Conservation (phyloP, 73 alveolate genomes). For the Diophrys sp. region DNA sequence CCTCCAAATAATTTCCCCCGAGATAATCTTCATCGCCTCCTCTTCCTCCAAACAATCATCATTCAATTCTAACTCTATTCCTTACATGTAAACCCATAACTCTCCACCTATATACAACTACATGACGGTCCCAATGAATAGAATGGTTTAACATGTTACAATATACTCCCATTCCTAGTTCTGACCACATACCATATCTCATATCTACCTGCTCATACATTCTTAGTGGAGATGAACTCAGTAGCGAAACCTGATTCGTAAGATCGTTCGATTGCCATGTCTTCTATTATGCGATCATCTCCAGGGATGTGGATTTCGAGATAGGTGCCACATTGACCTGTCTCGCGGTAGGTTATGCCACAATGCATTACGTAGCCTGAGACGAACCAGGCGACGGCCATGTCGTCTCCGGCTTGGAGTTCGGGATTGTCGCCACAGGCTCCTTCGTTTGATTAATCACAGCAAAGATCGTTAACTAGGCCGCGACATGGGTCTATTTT, state of each 20-base stretch:
- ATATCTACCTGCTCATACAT: conserved; percentile 63
- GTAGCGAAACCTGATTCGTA: conserved; percentile 59
- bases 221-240: conserved; percentile 61
- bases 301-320: conserved; percentile 68
- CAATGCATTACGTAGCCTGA: conserved; percentile 57
- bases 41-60: too few relatives aligned
- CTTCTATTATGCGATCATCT: conserved; percentile 27
- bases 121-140: conserved; percentile 25
- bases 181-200: conserved; percentile 65
- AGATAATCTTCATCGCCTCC: too few relatives aligned
- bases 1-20: too few relatives aligned
- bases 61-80: too few relatives aligned
- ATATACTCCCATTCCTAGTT: conserved; percentile 61
- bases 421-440: conserved; percentile 64
- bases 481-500: conserved; percentile 55
- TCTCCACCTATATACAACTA: neutral
- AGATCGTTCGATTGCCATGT: conserved; percentile 10
- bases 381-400: conserved; percentile 63
- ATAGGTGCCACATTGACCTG: conserved; percentile 62
- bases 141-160: conserved; percentile 68
- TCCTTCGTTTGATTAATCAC: conserved; percentile 68
- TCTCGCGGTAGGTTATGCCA: conserved; percentile 30
- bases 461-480: conserved; percentile 49
- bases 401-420: conserved; percentile 52
- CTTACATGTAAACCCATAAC: neutral